A percentile compares a stretch with the other conserved stretches of the same genome.
Evolutionary conservation across 2,329 filamentous ascomycete species (phyloP).

Genomic region (Cordyceps tenuipes): DNA sequence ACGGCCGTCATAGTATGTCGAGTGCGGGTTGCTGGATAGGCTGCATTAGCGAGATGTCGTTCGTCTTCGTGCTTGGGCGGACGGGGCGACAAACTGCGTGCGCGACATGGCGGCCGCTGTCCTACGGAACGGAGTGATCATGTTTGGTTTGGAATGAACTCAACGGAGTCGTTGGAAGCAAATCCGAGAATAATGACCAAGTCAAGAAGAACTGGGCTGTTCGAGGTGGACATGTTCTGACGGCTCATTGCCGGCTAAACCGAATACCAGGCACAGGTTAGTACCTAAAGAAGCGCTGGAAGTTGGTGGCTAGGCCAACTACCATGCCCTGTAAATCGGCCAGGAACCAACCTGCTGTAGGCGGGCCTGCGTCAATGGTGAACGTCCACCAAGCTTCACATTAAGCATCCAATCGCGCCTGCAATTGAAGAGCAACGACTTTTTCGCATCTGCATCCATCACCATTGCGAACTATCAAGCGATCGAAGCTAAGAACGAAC

Average conservation of each 20-base stretch:
- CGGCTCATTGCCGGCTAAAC: conserved; percentile 13
- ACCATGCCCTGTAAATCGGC: neutral
- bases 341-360: neutral
- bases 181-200: neutral
- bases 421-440: conserved; percentile 1
- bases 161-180: neutral
- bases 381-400: conserved; percentile 6
- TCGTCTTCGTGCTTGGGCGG: neutral
- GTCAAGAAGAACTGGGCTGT: neutral
- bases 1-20: conserved; percentile 84
- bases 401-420: neutral
- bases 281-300: neutral
- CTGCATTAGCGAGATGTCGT: neutral
- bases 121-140: neutral
- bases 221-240: neutral
- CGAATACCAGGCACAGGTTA: neutral
- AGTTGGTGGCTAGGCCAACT: neutral
- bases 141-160: neutral
- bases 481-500: neutral
- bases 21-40: conserved; percentile 37
- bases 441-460: neutral
- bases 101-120: conserved; percentile 5
- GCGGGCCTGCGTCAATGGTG: conserved; percentile 9
- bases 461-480: neutral
- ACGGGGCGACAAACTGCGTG: conserved; percentile 3